Percentiles rank a stretch among this genome's conserved stretches.
These are phyloP conservation scores for Achaetomium macrosporum DNA, from an alignment of 2,329 filamentous ascomycete species.

Conservation along the genomic window DNA sequence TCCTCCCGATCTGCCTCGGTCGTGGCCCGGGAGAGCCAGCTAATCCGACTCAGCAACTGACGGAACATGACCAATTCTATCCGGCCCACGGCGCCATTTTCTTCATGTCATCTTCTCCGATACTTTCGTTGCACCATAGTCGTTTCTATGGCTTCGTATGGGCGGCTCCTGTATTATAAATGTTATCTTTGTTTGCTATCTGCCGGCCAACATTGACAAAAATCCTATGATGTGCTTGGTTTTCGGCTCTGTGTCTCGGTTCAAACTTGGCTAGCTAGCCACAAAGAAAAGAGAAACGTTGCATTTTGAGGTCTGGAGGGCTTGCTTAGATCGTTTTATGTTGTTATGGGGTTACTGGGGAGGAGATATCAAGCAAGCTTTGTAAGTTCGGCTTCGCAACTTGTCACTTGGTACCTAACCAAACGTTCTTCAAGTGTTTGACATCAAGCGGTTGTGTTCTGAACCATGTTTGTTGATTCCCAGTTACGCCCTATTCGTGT, in stretches of 20 bases:
- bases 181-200: conserved; percentile 25
- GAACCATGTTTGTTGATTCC: no score
- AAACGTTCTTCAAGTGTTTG: neutral
- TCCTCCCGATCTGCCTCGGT: conserved; percentile 1
- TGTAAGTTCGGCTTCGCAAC: neutral
- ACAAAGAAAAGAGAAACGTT: conserved; percentile 1
- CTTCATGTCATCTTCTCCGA: conserved; percentile 2
- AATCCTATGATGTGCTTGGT: neutral
- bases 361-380: conserved; percentile 2
- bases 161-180: conserved; percentile 23
- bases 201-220: neutral
- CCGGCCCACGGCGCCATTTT: neutral
- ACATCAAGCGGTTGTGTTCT: no score
- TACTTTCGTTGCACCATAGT: conserved; percentile 14
- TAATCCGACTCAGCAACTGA: neutral
- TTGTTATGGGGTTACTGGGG: neutral
- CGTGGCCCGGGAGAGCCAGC: neutral
- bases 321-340: conserved; percentile 2
- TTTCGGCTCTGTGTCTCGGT: neutral
- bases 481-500: no score
- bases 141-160: conserved; percentile 11
- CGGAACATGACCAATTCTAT: neutral
- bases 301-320: neutral
- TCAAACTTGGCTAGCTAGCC: neutral
- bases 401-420: neutral